Conservation (phyloP, 179 eudicot species). For the Beta macrorhiza region DNA sequence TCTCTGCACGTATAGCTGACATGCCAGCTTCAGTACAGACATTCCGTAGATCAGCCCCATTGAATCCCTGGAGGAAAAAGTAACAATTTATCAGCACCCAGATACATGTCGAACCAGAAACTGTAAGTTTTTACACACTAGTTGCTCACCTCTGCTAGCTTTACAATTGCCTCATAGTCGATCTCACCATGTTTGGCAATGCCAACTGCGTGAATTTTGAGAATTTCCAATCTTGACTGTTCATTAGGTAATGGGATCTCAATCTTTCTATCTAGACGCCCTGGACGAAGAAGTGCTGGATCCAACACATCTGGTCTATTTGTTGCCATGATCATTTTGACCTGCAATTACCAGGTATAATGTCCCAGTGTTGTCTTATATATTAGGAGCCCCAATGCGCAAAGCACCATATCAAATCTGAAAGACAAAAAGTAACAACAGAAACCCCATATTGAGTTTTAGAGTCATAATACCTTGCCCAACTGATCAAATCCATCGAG, state of each 20-base stretch:
- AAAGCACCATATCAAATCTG: not conserved
- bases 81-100: not conserved
- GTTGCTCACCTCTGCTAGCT: constrained; percentile 84
- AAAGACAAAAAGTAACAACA: not conserved
- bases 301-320: constrained; percentile 98
- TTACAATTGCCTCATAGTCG: constrained; percentile 94
- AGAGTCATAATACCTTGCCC: constrained; percentile 56
- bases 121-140: not conserved
- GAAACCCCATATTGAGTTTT: not conserved
- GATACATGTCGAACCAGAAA: not conserved
- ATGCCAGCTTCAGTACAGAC: constrained; percentile 95
- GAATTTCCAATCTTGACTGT: constrained; percentile 90
- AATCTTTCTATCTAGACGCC: constrained; percentile 94
- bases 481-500: constrained; percentile 90
- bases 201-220: constrained; percentile 97
- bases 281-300: constrained; percentile 99
- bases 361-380: not conserved
- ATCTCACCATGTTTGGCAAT: constrained; percentile 99
- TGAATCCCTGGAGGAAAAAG: constrained; percentile 54
- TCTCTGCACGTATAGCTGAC: constrained; percentile 91
- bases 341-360: constrained; percentile 40
- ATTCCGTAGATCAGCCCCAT: constrained; percentile 91
- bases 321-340: constrained; percentile 99
- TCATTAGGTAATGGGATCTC: constrained; percentile 98
- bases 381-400: too few species aligned